Base-by-base conservation (phyloP, 2,329 filamentous ascomycete species). In the Epichloe sylvatica region DNA sequence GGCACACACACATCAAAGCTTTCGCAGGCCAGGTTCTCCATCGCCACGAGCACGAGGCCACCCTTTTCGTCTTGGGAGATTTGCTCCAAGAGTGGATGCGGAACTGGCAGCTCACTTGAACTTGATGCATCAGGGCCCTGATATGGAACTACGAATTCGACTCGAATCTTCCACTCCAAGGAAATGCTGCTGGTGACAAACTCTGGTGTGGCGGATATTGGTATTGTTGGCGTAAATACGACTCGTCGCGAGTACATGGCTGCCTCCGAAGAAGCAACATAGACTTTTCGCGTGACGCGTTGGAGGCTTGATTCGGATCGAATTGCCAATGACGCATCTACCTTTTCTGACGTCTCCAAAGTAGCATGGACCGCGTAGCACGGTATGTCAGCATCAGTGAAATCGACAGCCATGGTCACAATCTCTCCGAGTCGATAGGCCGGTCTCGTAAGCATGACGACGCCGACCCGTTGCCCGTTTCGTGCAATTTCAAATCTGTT, bases 401-500 rank as follows among this genome's bases (percentile, higher is more conserved):
- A 94, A 65, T 97, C 90, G 52, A 98, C 78, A 0, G 82, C 84
- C 56, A 88, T 83, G 12, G 81, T 86, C 42, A 97, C 80, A 0
- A 84, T 82, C 65, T 98, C 92, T 51, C 92, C 92, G 1, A 98
- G 73, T 42, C 90, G 78, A 69, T 94, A 96, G 0, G 90, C 82
- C 0, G 92, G 88, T 9, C 92, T 81, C 5, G 90, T 85, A 34
- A 98, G 76, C 67, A 90, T 89, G 49, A 98, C 80, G 5, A 94
- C 87, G 3, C 86, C 91, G 12, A 98, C 90, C n/a, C 83, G 83
- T 50, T 83, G 82, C n/a, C 90, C 90, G 60, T 89, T 90, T 13
- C 91, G 84, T 12, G 91, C 84, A 62, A 98, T 97, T 62, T 95
- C 90, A 63, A 97, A 98, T 38, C 89, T 82, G 60, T 95, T 96